Base-by-base conservation (phyloP, 2,329 filamentous ascomycete species). In the Aspergillus eucalypticola region DNA sequence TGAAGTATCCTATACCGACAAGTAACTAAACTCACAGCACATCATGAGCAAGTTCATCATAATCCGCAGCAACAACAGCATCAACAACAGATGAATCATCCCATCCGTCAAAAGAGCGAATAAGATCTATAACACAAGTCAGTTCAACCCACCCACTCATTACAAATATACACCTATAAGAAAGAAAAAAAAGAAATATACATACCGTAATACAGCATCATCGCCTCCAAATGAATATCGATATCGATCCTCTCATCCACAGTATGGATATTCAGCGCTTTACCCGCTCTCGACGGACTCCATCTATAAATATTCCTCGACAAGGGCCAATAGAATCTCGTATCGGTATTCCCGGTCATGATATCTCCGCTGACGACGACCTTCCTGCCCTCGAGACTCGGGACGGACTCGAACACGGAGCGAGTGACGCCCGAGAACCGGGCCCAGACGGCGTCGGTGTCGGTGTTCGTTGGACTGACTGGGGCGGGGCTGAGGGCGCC, bases 301-400 rank as follows among this genome's bases (percentile, higher is more conserved):
- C 82, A 84, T 1, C 82, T 73, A 64, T 83, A 84, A 8, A 84
- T 83, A 56, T 84, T 80, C 61, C 77, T 75, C n/a, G 81, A 80
- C 61, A 84, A 62, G 41, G 75, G 70, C 82, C 82, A 84, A 64
- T 83, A 84, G 63, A 83, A 82, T 3, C 77, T 69, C 1, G 82
- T 84, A 59, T 84, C 82, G 0, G 82, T 84, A 54, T 84, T 84
- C 0, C 81, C 82, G 1, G 81, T 82, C 79, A 83, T 83, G 54
- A 83, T 77, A 59, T 77, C 76, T 0, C 78, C 78, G 8, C 74
- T 74, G 0, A 79, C 76, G 6, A 81, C 69, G 3, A 80, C 75
- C 0, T 69, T 79, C 56, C 73, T 74, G n/a, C 64, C 71, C 11
- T 64, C 25, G 25, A 66, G 61, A 48, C 63, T 70, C 48, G 64